phyloP scores from a whole-genome alignment of 176 grass and related monocot species.

The Eremochloa ophiuroides region DNA sequence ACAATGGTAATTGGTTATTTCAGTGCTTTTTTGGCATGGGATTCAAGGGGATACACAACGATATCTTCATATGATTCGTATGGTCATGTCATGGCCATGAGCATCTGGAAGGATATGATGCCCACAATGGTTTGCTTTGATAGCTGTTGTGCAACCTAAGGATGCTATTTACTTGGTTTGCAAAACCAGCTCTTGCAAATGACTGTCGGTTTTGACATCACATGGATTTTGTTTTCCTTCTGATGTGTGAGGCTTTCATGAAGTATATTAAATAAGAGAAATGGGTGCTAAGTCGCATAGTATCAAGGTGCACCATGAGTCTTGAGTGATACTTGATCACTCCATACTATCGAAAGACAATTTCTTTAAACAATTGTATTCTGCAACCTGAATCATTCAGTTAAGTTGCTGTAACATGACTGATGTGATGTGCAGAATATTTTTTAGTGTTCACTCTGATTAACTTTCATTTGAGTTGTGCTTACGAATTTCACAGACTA shows the following conservation, averaged over 20 bases:
- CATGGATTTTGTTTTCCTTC: background rate
- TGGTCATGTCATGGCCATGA: background rate
- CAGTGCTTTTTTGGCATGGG: background rate
- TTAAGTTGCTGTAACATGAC: background rate
- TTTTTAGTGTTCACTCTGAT: background rate
- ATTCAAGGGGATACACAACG: background rate
- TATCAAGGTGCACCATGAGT: background rate
- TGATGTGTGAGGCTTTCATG: background rate
- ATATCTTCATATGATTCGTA: background rate
- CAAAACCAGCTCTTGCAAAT: background rate
- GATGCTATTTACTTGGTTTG: background rate
- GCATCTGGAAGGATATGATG: background rate
- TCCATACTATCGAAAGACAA: background rate
- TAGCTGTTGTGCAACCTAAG: background rate
- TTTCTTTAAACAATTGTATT: background rate
- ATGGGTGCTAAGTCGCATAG: background rate
- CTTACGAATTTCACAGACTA: background rate
- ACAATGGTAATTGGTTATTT: background rate
- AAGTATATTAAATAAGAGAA: background rate
- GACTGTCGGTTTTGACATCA: background rate
- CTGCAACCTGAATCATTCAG: background rate
- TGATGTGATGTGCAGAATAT: background rate
- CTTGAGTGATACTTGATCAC: background rate
- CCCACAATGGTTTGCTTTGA: background rate
- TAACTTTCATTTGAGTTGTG: background rate